Percentiles rank a stretch among this genome's conserved stretches.
phyloP scores from a whole-genome alignment of 148 eudicot species.

The Cornus controversa region DNA sequence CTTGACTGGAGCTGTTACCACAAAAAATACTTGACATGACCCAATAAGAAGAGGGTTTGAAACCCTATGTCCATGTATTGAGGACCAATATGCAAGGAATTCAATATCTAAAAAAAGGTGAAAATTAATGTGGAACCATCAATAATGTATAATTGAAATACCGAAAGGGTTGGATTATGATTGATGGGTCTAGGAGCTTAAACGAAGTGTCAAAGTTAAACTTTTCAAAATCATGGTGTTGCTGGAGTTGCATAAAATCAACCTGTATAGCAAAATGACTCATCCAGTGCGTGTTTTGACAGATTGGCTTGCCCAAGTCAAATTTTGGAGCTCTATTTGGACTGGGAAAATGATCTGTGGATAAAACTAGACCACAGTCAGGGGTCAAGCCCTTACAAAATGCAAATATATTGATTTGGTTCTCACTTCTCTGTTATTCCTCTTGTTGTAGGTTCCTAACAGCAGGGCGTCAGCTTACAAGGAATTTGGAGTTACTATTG shows the following conservation, averaged over 20 bases:
- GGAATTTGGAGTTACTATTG: slow-evolving; percentile 31
- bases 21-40: not conserved
- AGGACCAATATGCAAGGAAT: too few relatives aligned
- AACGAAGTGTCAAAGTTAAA: too few relatives aligned
- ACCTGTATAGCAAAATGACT: not conserved
- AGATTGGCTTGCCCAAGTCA: not conserved
- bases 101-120: not conserved
- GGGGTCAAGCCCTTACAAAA: not conserved
- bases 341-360: not conserved
- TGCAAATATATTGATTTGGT: not conserved
- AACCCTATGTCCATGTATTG: not conserved
- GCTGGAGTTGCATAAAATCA: not conserved
- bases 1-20: not conserved
- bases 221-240: not conserved
- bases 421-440: not conserved
- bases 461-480: slow-evolving; percentile 36
- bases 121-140: not conserved
- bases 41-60: not conserved
- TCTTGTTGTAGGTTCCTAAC: slow-evolving; percentile 35
- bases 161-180: not conserved
- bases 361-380: not conserved
- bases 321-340: not conserved
- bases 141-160: too few relatives aligned
- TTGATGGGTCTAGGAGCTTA: not conserved
- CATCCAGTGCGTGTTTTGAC: not conserved